Evolutionary conservation across 1,284 basidiomycete species (phyloP).

Genomic region (Pyrrhoderma lamaoense): DNA sequence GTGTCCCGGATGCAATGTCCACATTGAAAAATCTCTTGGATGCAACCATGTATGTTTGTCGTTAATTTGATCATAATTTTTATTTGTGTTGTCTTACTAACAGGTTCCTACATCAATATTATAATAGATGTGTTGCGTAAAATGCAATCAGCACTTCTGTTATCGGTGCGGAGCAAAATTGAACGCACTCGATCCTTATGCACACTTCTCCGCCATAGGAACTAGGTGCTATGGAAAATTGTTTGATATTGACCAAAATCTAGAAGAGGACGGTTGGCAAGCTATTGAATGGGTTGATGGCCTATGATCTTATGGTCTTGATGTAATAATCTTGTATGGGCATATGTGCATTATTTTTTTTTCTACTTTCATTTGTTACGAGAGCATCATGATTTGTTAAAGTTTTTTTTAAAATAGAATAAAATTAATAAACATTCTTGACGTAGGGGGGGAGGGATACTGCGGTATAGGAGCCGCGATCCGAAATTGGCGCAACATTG

Average conservation of each 20-base stretch:
- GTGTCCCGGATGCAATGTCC: slow-evolving; percentile 64
- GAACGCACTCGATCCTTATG: slow-evolving; percentile 47
- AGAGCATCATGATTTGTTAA: too few species aligned
- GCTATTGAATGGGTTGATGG: slow-evolving; percentile 39
- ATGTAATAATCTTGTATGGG: not conserved
- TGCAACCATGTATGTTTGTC: slow-evolving; percentile 62
- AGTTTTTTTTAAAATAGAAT: too few species aligned
- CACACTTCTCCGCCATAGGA: slow-evolving; percentile 58
- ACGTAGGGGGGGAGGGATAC: too few species aligned
- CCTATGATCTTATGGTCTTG: too few species aligned
- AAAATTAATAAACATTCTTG: too few species aligned
- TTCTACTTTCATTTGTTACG: too few species aligned
- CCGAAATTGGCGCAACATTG: not conserved
- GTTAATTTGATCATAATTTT: not conserved
- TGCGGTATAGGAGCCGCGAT: too few species aligned
- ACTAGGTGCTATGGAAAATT: slow-evolving; percentile 53
- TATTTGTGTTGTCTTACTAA: not conserved
- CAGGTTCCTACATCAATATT: too few species aligned
- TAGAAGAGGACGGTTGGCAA: slow-evolving; percentile 44
- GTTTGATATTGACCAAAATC: slow-evolving; percentile 44
- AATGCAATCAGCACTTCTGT: slow-evolving; percentile 69
- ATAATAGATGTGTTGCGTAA: slow-evolving; percentile 62
- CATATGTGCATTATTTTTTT: not conserved
- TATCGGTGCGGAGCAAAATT: slow-evolving; percentile 63
- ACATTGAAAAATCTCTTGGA: slow-evolving; percentile 67